phyloP scores from a whole-genome alignment of 1,284 basidiomycete genomes.

The Cryptococcus sp. region DNA sequence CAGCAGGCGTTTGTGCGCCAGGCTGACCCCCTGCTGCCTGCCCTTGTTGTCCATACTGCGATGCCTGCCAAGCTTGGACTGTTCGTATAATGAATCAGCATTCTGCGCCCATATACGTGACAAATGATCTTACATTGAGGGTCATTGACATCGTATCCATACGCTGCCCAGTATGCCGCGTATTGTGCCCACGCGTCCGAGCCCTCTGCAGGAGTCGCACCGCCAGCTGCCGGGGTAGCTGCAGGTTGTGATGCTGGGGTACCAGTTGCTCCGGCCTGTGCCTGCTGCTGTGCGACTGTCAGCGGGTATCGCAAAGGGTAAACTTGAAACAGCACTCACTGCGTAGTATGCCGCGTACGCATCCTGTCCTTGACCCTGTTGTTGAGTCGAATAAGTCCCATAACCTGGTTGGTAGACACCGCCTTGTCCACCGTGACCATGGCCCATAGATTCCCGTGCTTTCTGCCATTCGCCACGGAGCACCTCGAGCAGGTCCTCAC shows the following conservation, averaged over 20 bases:
- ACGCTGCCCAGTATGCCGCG: constrained; percentile 63
- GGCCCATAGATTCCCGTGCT: constrained; percentile 54
- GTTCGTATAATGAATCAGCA: constrained; percentile 1
- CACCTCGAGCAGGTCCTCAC: constrained; percentile 84
- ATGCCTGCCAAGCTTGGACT: constrained; percentile 53
- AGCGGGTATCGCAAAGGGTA: neutral
- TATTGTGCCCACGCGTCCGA: constrained; percentile 53
- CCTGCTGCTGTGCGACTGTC: constrained; percentile 27
- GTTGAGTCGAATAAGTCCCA: constrained; percentile 53
- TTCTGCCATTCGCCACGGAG: constrained; percentile 84
- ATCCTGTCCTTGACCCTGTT: constrained; percentile 21
- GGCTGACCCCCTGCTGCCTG: constrained; percentile 8
- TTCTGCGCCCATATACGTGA: neutral
- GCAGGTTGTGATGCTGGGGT: constrained; percentile 43
- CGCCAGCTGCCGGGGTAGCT: constrained; percentile 41
- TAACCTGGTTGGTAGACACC: constrained; percentile 38
- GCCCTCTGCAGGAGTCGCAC: constrained; percentile 48
- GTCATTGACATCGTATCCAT: constrained; percentile 82
- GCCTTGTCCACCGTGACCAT: constrained; percentile 58
- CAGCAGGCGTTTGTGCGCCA: constrained; percentile 6
- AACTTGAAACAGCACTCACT: constrained; percentile 16
- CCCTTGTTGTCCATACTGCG: constrained; percentile 41
- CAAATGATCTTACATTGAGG: constrained; percentile 47
- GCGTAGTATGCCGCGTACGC: constrained; percentile 37
- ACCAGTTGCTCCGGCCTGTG: constrained; percentile 12